A percentile compares a stretch with the other conserved stretches of the same genome.
Evolutionary conservation across 257 asterid species (phyloP).

Genomic region (Scutellaria baicalensis): DNA sequence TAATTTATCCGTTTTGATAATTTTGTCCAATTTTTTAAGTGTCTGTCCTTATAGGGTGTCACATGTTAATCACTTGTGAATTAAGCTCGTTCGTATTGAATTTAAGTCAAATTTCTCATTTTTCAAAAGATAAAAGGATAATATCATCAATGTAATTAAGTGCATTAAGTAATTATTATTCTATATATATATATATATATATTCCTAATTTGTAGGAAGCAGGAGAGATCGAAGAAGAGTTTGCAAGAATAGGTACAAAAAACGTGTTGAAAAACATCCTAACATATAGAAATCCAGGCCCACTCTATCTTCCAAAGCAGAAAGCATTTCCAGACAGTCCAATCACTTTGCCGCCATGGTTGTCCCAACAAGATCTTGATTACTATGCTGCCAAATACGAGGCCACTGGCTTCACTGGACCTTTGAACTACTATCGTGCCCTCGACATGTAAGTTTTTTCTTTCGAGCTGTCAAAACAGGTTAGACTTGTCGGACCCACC

Average conservation of each 20-base stretch:
- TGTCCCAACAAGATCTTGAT: conserved; percentile 41
- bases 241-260: conserved; percentile 40
- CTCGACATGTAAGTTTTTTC: conserved; percentile 38
- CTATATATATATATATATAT: no score
- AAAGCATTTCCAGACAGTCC: conserved; percentile 28
- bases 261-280: conserved; percentile 33
- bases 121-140: no score
- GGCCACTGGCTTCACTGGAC: conserved; percentile 56
- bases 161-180: no score
- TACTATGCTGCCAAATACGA: conserved; percentile 45
- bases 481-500: no score
- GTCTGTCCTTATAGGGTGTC: no score
- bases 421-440: conserved; percentile 61
- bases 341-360: conserved; percentile 43
- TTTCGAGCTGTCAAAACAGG: no score
- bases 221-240: conserved; percentile 57
- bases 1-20: no score
- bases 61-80: no score
- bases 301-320: conserved; percentile 46
- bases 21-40: no score
- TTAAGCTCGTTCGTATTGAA: no score
- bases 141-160: no score
- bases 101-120: no score
- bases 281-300: conserved; percentile 38
- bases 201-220: conserved; percentile 25